Conservation (phyloP, 2,329 filamentous ascomycete species). For the Berkeleyomyces rouxiae region DNA sequence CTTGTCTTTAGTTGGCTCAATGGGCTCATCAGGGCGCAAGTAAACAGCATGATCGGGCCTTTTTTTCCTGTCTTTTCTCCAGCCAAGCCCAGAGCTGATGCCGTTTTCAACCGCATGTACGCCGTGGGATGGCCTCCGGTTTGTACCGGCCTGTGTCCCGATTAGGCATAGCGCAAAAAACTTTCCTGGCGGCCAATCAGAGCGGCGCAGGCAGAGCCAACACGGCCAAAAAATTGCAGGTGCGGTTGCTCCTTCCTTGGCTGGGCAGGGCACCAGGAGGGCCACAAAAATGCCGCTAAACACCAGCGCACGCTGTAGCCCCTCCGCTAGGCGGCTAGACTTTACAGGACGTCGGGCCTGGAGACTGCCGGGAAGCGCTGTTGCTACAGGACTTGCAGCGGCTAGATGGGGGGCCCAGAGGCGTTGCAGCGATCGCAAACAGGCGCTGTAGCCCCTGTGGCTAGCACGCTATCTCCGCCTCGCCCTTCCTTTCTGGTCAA, state of each 20-base stretch:
- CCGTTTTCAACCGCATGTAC: conserved; percentile 8
- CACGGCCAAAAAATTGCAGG: neutral
- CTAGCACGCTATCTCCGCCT: neutral
- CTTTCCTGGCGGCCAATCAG: neutral
- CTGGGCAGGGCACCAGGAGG: neutral
- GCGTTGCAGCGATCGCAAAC: neutral
- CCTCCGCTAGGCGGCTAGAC: neutral
- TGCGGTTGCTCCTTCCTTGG: conserved; percentile 8
- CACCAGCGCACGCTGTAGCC: neutral
- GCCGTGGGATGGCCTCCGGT: neutral
- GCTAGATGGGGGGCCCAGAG: neutral
- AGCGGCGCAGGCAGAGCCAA: neutral
- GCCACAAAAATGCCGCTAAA: neutral
- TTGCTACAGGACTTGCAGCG: neutral
- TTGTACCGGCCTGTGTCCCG: conserved; percentile 2
- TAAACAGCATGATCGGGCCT: conserved; percentile 2
- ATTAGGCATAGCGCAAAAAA: conserved; percentile 5
- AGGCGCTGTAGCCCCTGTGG: neutral
- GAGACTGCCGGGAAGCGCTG: neutral
- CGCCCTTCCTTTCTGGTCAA: conserved; percentile 12
- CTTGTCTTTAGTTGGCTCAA: neutral
- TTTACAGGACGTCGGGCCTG: neutral
- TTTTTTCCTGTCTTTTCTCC: neutral
- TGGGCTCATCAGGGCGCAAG: neutral
- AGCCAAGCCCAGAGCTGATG: neutral